A percentile compares a stretch with the other conserved stretches of the same genome.
These are phyloP conservation scores for Septoria petroselini DNA, from an alignment of 2,329 filamentous ascomycete species.

Conservation along the genomic window DNA sequence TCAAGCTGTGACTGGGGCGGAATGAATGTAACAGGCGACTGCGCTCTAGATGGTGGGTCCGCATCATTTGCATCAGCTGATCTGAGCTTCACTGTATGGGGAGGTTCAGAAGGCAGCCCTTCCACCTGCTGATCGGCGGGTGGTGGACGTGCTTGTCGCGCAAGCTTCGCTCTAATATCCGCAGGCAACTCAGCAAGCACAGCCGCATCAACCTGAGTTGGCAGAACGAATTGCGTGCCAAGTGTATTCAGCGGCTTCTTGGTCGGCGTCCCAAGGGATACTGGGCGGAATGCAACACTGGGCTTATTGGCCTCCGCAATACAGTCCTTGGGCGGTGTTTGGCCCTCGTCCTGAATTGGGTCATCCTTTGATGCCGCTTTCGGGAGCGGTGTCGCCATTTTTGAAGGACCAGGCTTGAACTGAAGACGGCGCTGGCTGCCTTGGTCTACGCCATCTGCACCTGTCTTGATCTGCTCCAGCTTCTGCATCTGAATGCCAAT, in stretches of 20 bases:
- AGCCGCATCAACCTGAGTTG: constrained; percentile 74
- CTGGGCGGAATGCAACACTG: constrained; percentile 39
- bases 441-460: constrained; percentile 53
- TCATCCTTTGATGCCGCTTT: constrained; percentile 33
- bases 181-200: constrained; percentile 78
- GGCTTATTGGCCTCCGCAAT: constrained; percentile 32
- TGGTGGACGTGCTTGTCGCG: constrained; percentile 50
- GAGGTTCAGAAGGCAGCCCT: not conserved
- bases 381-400: constrained; percentile 28
- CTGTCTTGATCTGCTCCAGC: constrained; percentile 71
- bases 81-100: not conserved
- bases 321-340: constrained; percentile 35
- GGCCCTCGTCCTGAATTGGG: constrained; percentile 49
- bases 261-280: constrained; percentile 46
- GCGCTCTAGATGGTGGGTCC: constrained; percentile 27
- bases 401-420: constrained; percentile 59
- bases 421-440: constrained; percentile 76
- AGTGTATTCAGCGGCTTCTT: constrained; percentile 71
- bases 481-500: constrained; percentile 92
- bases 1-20: constrained; percentile 76
- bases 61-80: constrained; percentile 21
- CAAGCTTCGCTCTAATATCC: constrained; percentile 75
- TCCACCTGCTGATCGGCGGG: constrained; percentile 1
- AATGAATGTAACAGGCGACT: constrained; percentile 37
- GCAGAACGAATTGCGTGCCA: constrained; percentile 90